Percentiles rank a stretch among this genome's conserved stretches.
phyloP scores from a whole-genome alignment of 1,284 basidiomycete genomes.

The Rhodofomes roseus region DNA sequence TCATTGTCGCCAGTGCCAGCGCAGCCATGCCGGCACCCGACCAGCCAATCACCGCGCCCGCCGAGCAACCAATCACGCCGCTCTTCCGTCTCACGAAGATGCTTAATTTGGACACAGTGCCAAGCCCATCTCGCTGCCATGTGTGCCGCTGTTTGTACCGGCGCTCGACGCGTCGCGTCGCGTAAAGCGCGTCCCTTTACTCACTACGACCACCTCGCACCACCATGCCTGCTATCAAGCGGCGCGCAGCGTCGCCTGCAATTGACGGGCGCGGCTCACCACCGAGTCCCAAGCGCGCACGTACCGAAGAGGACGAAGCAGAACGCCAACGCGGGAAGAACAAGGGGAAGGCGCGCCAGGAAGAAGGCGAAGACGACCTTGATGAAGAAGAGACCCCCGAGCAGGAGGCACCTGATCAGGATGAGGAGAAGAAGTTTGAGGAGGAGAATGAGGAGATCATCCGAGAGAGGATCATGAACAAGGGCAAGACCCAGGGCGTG shows the following conservation, averaged over 20 bases:
- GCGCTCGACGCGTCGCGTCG: slow-evolving; percentile 23
- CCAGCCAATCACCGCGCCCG: too few species aligned
- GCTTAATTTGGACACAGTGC: not conserved
- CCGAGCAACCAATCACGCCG: too few species aligned
- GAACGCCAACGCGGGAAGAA: slow-evolving; percentile 28
- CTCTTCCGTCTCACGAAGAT: not conserved
- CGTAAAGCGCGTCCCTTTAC: slow-evolving; percentile 3
- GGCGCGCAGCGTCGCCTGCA: slow-evolving; percentile 28
- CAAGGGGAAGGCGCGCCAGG: slow-evolving; percentile 32
- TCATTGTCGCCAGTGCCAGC: not conserved
- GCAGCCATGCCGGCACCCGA: not conserved
- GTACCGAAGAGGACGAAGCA: slow-evolving; percentile 36
- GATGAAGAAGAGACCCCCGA: slow-evolving; percentile 33
- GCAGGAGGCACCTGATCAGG: slow-evolving; percentile 37
- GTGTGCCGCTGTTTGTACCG: not conserved
- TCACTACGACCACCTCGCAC: not conserved
- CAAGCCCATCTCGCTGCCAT: not conserved
- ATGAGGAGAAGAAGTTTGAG: slow-evolving; percentile 58
- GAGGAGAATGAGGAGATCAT: slow-evolving; percentile 53
- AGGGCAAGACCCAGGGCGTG: slow-evolving; percentile 55
- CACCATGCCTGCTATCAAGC: slow-evolving; percentile 33
- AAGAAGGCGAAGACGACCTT: slow-evolving; percentile 30
- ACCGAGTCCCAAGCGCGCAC: slow-evolving; percentile 39
- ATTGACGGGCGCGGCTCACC: slow-evolving; percentile 31
- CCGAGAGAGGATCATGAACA: slow-evolving; percentile 49